These are phyloP conservation scores for Candida alai DNA, from an alignment of 805 yeast species.

Conservation along the genomic window DNA sequence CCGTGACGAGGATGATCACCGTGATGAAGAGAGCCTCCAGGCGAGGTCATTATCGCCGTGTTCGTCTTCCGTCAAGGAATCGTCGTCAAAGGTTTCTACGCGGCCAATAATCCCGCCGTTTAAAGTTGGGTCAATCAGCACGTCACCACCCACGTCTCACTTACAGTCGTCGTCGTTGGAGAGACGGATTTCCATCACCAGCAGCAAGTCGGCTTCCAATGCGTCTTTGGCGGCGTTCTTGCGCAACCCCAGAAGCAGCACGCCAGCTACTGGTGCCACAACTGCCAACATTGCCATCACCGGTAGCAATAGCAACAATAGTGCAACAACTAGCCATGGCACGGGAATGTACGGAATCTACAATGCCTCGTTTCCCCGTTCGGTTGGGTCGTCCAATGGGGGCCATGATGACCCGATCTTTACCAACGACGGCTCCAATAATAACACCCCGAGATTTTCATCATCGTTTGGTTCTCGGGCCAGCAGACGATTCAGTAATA, in stretches of 20 bases:
- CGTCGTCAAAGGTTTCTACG: slow-evolving; percentile 11
- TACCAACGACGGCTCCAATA: slow-evolving; percentile 17
- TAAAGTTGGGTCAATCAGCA: slow-evolving; percentile 56
- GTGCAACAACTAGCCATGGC: slow-evolving; percentile 3
- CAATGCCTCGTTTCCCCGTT: slow-evolving; percentile 26
- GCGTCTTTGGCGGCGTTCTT: slow-evolving; percentile 52
- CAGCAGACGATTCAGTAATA: slow-evolving; percentile 45
- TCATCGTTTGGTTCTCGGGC: slow-evolving; percentile 70
- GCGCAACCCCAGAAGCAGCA: slow-evolving; percentile 46
- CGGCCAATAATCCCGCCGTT: slow-evolving; percentile 47
- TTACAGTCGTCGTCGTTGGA: slow-evolving; percentile 26
- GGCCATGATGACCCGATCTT: slow-evolving; percentile 24
- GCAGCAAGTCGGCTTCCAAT: slow-evolving; percentile 46
- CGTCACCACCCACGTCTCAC: slow-evolving; percentile 33
- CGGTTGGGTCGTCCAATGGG: slow-evolving; percentile 39
- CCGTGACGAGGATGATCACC: slow-evolving; percentile 3
- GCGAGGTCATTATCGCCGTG: slow-evolving; percentile 24
- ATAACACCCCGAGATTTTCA: slow-evolving; percentile 53
- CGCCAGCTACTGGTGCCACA: slow-evolving; percentile 15
- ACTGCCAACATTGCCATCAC: slow-evolving; percentile 23
- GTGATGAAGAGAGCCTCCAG: background rate
- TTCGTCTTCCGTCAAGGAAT: slow-evolving; percentile 13
- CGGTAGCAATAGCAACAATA: slow-evolving; percentile 6
- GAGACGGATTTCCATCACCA: slow-evolving; percentile 39
- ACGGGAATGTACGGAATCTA: slow-evolving; percentile 3